Conservation (phyloP, 1,284 basidiomycete species). For the Puccinia coronata region DNA sequence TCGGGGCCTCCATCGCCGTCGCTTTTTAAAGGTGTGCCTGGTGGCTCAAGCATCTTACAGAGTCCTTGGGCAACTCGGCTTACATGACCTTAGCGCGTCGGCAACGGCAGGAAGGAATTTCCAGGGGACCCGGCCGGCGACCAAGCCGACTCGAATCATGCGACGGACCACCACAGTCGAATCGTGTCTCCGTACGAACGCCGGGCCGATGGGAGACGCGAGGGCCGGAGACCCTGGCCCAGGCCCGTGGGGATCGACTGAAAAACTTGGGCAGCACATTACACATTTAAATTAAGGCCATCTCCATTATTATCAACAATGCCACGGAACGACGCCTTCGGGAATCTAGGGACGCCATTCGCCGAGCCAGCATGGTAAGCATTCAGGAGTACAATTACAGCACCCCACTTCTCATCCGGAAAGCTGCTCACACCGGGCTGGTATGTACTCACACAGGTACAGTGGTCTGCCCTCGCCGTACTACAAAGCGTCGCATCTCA, state of each 20-base stretch:
- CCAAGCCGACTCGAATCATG: too few relatives aligned
- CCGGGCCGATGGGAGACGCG: not conserved
- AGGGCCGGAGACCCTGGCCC: not conserved
- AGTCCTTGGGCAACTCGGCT: too few relatives aligned
- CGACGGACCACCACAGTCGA: too few relatives aligned
- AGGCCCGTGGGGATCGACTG: not conserved
- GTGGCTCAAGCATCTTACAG: too few relatives aligned
- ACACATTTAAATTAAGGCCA: too few relatives aligned
- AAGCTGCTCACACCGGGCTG: not conserved
- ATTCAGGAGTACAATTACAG: not conserved
- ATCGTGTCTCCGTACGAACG: too few relatives aligned
- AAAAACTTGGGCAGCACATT: too few relatives aligned
- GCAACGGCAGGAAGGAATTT: too few relatives aligned
- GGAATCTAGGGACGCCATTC: slow-evolving; percentile 31
- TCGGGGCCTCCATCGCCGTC: too few relatives aligned
- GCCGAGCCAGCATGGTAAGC: slow-evolving; percentile 47
- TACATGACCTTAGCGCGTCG: too few relatives aligned
- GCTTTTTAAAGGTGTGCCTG: too few relatives aligned
- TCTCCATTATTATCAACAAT: not conserved
- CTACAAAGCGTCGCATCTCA: slow-evolving; percentile 44
- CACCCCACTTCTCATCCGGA: not conserved
- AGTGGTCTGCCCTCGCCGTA: slow-evolving; percentile 51
- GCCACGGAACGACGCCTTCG: slow-evolving; percentile 9
- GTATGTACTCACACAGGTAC: slow-evolving; percentile 17
- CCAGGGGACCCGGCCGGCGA: too few relatives aligned